phyloP scores from a whole-genome alignment of 169 alveolate species.

The Cryptosporidium muris region DNA sequence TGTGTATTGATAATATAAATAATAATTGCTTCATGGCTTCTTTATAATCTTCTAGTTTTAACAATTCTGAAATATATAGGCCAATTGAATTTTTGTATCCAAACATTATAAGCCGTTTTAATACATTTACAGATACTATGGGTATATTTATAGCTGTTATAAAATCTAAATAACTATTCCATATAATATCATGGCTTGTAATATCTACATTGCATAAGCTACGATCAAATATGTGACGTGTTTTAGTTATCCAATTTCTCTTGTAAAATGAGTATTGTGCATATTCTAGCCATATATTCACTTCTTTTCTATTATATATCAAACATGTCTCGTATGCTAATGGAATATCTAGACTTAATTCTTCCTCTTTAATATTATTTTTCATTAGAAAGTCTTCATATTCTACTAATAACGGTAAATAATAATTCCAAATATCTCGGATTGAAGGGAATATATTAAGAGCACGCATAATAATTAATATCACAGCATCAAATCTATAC shows the following conservation, averaged over 20 bases:
- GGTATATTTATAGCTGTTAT: constrained; percentile 28
- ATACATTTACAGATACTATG: constrained; percentile 28
- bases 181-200: constrained; percentile 24
- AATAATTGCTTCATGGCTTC: neutral
- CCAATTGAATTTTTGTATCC: constrained; percentile 25
- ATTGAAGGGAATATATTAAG: too few relatives aligned
- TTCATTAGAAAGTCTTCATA: constrained; percentile 30
- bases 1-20: neutral
- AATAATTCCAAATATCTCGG: constrained; percentile 17
- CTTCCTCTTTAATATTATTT: neutral
- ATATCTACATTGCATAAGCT: constrained; percentile 30
- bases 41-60: constrained; percentile 9
- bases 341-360: constrained; percentile 7
- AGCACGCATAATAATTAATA: constrained; percentile 28
- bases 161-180: constrained; percentile 52
- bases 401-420: constrained; percentile 25
- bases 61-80: constrained; percentile 24
- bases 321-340: constrained; percentile 32
- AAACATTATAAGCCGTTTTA: constrained; percentile 29
- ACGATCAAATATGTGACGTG: constrained; percentile 49
- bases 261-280: constrained; percentile 8
- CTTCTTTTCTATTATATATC: constrained; percentile 41
- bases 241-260: constrained; percentile 14
- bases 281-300: constrained; percentile 30
- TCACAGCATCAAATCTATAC: constrained; percentile 30